Evolutionary conservation across 1,139 yeast species (phyloP).

Genomic region (Suhomyces choctaworum): DNA sequence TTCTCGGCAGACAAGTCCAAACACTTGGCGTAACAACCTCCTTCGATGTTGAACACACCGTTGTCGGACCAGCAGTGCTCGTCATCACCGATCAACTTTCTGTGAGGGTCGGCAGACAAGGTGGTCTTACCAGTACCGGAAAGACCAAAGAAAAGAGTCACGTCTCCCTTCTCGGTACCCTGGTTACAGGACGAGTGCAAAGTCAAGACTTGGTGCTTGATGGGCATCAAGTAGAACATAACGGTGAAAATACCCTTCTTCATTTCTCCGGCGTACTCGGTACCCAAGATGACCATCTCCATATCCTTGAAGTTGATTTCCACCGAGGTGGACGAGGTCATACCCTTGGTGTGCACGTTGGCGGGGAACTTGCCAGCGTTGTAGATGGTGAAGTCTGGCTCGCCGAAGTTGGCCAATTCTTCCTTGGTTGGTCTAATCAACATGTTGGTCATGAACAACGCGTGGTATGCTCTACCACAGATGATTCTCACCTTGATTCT

Average conservation of each 20-base stretch:
- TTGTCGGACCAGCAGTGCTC: constrained; percentile 99
- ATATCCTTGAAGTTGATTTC: constrained; percentile 95
- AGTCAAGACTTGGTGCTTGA: constrained; percentile 86
- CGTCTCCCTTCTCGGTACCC: constrained; percentile 74
- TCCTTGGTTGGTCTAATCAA: constrained; percentile 91
- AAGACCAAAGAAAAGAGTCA: constrained; percentile 92
- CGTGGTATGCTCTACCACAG: constrained; percentile 98
- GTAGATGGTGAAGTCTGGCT: constrained; percentile 98
- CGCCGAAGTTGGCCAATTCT: constrained; percentile 88
- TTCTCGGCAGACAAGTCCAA: constrained; percentile 85
- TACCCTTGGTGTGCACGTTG: constrained; percentile 92
- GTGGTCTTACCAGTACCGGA: constrained; percentile 99
- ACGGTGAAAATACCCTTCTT: constrained; percentile 99
- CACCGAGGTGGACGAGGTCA: constrained; percentile 95
- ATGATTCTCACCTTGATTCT: constrained; percentile 95
- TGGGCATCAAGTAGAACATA: constrained; percentile 98
- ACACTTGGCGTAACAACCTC: constrained; percentile 99
- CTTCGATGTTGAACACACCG: constrained; percentile 99
- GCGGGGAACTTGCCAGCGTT: constrained; percentile 99
- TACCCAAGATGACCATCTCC: constrained; percentile 99
- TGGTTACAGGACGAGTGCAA: constrained; percentile 96
- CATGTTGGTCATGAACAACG: constrained; percentile 97
- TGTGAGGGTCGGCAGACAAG: constrained; percentile 92
- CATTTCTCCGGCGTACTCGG: constrained; percentile 99
- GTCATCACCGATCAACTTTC: constrained; percentile 95